A percentile compares a stretch with the other conserved stretches of the same genome.
phyloP scores from a whole-genome alignment of 306 rosid species.

The Prunus davidiana region DNA sequence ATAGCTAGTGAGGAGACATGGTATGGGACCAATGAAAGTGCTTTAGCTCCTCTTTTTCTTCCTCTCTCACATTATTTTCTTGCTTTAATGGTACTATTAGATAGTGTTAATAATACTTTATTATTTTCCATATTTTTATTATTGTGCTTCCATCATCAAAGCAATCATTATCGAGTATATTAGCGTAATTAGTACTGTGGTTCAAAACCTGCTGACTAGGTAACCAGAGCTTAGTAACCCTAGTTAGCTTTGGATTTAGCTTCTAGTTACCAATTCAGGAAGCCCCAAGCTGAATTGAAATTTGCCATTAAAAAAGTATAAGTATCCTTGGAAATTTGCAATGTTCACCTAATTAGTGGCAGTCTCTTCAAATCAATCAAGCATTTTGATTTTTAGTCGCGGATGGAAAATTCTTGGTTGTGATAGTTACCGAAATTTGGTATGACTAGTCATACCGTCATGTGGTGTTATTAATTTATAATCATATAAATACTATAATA shows the following conservation, averaged over 20 bases:
- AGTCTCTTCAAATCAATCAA: background rate
- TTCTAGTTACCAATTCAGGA: slow-evolving; percentile 3
- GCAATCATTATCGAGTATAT: slow-evolving; percentile 36
- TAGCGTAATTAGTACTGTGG: slow-evolving; percentile 28
- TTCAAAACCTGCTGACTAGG: background rate
- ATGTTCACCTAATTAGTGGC: background rate
- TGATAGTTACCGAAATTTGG: no score
- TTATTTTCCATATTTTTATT: slow-evolving; percentile 27
- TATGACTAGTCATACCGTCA: no score
- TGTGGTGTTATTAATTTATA: no score
- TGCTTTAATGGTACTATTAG: slow-evolving; percentile 51
- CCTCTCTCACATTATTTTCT: slow-evolving; percentile 38
- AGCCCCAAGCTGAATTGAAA: background rate
- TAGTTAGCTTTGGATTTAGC: slow-evolving; percentile 10
- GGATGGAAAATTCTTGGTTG: no score
- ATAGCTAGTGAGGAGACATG: slow-evolving; percentile 48
- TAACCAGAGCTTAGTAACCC: slow-evolving; percentile 5
- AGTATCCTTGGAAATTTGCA: background rate
- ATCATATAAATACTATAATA: no score
- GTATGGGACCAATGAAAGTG: slow-evolving; percentile 44
- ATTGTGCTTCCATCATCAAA: slow-evolving; percentile 35
- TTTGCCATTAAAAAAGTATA: background rate
- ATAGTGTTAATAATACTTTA: slow-evolving; percentile 30
- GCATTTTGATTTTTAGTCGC: background rate
- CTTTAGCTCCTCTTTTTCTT: slow-evolving; percentile 45